A percentile compares a stretch with the other conserved stretches of the same genome.
phyloP scores from a whole-genome alignment of 2,329 filamentous ascomycete genomes.

The Arthrobotrys conoides region DNA sequence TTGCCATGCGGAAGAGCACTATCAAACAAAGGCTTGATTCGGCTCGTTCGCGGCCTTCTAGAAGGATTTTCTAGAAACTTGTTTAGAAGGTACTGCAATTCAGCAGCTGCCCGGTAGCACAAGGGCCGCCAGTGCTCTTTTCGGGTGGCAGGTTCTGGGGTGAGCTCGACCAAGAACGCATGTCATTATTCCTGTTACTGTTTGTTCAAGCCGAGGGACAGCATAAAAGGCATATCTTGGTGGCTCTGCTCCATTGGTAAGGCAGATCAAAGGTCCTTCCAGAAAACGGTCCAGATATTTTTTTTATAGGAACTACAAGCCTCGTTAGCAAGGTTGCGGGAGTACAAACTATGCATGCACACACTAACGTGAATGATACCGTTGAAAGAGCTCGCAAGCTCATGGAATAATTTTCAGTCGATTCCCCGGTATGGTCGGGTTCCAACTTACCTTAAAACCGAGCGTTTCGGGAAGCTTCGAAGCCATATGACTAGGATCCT shows the following conservation, averaged over 20 bases:
- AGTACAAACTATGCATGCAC: conserved; percentile 3
- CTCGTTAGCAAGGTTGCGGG: conserved; percentile 37
- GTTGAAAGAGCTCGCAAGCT: conserved; percentile 39
- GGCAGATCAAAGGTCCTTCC: conserved; percentile 51
- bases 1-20: conserved; percentile 28
- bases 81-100: conserved; percentile 39
- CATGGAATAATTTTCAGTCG: conserved; percentile 4
- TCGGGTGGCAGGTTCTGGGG: conserved; percentile 15
- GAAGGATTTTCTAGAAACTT: conserved; percentile 38
- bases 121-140: conserved; percentile 3
- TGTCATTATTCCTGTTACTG: conserved; percentile 8
- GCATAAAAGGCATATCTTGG: conserved; percentile 22
- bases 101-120: conserved; percentile 18
- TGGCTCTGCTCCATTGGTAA: conserved; percentile 42
- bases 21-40: conserved; percentile 38
- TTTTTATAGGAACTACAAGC: neutral
- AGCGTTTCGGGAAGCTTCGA: conserved; percentile 49
- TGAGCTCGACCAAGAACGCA: conserved; percentile 1
- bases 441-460: conserved; percentile 11
- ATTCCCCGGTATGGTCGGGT: conserved; percentile 15
- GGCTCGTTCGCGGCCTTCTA: conserved; percentile 33
- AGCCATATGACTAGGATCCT: conserved; percentile 1
- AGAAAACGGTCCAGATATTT: conserved; percentile 2
- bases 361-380: neutral
- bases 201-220: conserved; percentile 10